Evolutionary conservation across 441 rosid genomes (phyloP).

Genomic region (Corymbia citriodora): DNA sequence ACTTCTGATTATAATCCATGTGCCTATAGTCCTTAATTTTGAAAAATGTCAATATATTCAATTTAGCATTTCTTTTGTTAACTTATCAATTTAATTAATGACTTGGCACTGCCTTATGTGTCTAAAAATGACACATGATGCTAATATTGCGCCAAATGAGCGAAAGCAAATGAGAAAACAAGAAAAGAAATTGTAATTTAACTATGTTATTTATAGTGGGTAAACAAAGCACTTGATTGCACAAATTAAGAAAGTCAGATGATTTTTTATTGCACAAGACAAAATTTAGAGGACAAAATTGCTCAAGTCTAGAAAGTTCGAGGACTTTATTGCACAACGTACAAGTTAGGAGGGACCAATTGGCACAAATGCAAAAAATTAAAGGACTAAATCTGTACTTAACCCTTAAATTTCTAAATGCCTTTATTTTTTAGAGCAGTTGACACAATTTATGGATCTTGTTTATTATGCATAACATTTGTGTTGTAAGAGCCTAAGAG

Average conservation of each 20-base stretch:
- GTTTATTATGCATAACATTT: not conserved
- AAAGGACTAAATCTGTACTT: not conserved
- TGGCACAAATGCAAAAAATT: not conserved
- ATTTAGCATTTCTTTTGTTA: not conserved
- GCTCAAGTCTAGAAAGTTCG: not conserved
- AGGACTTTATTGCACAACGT: not conserved
- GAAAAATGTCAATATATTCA: not conserved
- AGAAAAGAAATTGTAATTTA: not conserved
- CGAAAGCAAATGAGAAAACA: not conserved
- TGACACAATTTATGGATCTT: not conserved
- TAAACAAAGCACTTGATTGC: not conserved
- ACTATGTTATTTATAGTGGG: not conserved
- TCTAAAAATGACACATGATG: not conserved
- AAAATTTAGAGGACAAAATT: not conserved
- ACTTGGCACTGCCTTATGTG: not conserved
- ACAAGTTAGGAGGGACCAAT: not conserved
- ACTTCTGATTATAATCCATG: not conserved
- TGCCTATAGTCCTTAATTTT: not conserved
- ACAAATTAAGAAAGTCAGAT: not conserved
- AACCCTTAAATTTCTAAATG: not conserved
- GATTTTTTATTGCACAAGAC: not conserved
- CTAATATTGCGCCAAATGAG: not conserved
- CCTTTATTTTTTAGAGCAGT: not conserved
- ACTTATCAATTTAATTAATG: not conserved
- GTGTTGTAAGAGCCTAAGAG: not conserved